Percentiles rank a stretch among this genome's conserved stretches.
Conservation (phyloP, 179 eudicot species). For the Carnegiea gigantea region DNA sequence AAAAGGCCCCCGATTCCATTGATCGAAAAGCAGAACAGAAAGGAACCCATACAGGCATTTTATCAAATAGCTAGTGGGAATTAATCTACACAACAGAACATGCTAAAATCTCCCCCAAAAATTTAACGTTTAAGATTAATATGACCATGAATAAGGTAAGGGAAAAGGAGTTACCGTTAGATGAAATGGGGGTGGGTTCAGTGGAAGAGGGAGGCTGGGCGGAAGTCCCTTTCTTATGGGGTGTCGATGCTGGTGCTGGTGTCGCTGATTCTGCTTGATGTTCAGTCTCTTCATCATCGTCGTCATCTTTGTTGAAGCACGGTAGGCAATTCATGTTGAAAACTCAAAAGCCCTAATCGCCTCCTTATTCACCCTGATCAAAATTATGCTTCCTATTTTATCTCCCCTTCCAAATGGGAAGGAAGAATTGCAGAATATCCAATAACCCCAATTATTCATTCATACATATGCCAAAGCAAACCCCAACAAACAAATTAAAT, state of each 20-base stretch:
- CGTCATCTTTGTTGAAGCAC: slow-evolving; percentile 19
- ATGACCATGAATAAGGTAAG: neutral
- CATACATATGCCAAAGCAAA: neutral
- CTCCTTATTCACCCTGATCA: slow-evolving; percentile 3
- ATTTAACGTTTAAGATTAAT: neutral
- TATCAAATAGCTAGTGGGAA: neutral
- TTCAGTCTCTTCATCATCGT: slow-evolving; percentile 5
- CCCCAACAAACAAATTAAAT: neutral
- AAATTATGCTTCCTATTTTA: neutral
- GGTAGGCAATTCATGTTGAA: slow-evolving; percentile 23
- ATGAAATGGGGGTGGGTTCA: neutral
- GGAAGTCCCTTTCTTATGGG: neutral
- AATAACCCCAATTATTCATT: neutral
- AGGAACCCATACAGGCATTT: neutral
- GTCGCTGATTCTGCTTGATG: neutral
- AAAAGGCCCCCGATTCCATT: neutral
- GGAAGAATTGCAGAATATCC: slow-evolving; percentile 5
- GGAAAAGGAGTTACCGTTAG: neutral
- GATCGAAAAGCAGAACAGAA: neutral
- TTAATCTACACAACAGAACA: neutral
- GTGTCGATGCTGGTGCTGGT: neutral
- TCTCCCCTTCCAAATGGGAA: slow-evolving; percentile 12
- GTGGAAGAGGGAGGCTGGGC: neutral
- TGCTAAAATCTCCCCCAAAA: neutral
- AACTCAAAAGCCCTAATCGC: neutral